Conservation (phyloP, 2,329 filamentous ascomycete species). For the Ascochyta fabae region DNA sequence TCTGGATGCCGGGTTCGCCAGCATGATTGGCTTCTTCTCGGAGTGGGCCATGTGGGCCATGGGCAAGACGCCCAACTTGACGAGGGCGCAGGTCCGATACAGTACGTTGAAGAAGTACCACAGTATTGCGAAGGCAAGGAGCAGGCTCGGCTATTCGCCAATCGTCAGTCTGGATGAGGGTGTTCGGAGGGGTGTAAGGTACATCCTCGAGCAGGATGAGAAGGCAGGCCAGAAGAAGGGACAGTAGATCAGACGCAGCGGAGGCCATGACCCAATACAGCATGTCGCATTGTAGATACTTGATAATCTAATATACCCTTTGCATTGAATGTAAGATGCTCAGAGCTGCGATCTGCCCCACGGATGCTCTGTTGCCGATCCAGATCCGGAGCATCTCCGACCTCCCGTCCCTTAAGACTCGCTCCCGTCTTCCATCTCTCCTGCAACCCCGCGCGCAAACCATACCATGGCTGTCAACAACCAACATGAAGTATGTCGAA, state of each 20-base stretch:
- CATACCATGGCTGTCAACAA: conserved; percentile 31
- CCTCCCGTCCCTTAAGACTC: not conserved
- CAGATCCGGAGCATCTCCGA: conserved; percentile 4
- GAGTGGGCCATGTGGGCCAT: conserved; percentile 55
- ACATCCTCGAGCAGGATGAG: conserved; percentile 46
- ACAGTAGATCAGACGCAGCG: conserved; percentile 27
- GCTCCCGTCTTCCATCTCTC: conserved; percentile 12
- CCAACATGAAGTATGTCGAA: conserved; percentile 41
- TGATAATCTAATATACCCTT: conserved; percentile 21
- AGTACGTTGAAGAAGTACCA: conserved; percentile 80
- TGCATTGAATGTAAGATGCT: not conserved
- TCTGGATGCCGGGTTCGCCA: conserved; percentile 50
- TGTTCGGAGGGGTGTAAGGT: conserved; percentile 53
- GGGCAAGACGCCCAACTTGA: conserved; percentile 55
- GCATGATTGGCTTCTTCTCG: conserved; percentile 52
- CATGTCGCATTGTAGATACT: conserved; percentile 12
- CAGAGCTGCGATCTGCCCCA: not conserved
- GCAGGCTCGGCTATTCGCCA: conserved; percentile 71
- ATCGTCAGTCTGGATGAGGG: conserved; percentile 72
- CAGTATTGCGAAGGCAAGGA: conserved; percentile 76
- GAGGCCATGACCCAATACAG: not conserved
- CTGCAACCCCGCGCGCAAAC: conserved; percentile 16
- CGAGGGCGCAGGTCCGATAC: conserved; percentile 62
- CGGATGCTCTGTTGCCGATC: not conserved
- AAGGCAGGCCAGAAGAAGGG: conserved; percentile 45